These are phyloP conservation scores for Calonectria crousiana DNA, from an alignment of 2,329 filamentous ascomycete species.

Conservation along the genomic window DNA sequence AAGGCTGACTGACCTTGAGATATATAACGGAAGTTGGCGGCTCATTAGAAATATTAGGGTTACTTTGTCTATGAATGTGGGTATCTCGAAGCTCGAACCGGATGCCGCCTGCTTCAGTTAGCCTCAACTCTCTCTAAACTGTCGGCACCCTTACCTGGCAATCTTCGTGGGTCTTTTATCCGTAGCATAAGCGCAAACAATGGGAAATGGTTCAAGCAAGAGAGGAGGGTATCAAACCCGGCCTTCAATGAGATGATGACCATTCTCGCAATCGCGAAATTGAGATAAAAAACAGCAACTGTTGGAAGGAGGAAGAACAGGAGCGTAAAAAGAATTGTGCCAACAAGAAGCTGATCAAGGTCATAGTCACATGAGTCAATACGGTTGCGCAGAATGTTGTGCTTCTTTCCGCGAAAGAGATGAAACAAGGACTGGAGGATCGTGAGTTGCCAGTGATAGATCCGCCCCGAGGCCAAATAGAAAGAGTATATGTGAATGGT, in stretches of 20 bases:
- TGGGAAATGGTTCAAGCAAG: conserved; percentile 96
- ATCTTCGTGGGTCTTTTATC: conserved; percentile 89
- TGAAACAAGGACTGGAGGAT: conserved; percentile 99
- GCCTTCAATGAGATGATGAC: conserved; percentile 95
- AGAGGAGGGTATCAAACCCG: conserved; percentile 88
- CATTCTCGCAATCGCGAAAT: conserved; percentile 95
- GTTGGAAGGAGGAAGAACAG: conserved; percentile 96
- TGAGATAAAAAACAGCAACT: conserved; percentile 95
- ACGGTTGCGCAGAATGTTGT: conserved; percentile 95
- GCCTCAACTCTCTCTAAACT: neutral
- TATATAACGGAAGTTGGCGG: conserved; percentile 84
- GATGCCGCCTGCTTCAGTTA: conserved; percentile 67
- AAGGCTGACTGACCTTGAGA: conserved; percentile 73
- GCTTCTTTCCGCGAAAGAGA: conserved; percentile 96
- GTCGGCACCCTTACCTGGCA: conserved; percentile 74
- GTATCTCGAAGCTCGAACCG: conserved; percentile 90
- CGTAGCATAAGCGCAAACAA: conserved; percentile 97
- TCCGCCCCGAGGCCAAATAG: conserved; percentile 95
- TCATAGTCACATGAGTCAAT: conserved; percentile 99
- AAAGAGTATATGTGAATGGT: conserved; percentile 98
- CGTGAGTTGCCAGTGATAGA: conserved; percentile 98
- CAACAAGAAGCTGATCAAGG: conserved; percentile 93
- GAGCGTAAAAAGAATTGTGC: conserved; percentile 95
- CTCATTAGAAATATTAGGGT: conserved; percentile 55
- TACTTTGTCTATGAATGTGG: conserved; percentile 61